Percentiles rank a stretch among this genome's conserved stretches.
Conservation (phyloP, 768 basidiomycete species). For the Boletellus sp. region DNA sequence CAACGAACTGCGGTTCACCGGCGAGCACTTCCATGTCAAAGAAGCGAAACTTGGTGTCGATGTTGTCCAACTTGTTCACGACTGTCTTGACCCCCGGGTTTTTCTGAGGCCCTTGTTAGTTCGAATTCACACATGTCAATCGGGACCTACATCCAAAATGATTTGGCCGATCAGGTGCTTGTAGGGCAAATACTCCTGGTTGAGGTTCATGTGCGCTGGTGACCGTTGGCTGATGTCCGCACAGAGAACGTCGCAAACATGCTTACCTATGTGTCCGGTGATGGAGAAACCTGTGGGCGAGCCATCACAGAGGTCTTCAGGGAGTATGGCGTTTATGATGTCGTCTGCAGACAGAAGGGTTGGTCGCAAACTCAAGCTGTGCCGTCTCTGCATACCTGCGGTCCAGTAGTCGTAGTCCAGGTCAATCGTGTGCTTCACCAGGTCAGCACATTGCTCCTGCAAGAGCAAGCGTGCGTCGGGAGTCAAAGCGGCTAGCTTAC, state of each 20-base stretch:
- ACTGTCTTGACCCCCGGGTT: conserved; percentile 79
- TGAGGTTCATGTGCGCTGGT: conserved; percentile 87
- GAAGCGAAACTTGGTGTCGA: conserved; percentile 82
- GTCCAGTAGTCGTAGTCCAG: conserved; percentile 89
- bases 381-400: conserved; percentile 50
- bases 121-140: background rate
- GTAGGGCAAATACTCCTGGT: conserved; percentile 87
- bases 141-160: conserved; percentile 72
- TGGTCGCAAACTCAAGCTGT: background rate
- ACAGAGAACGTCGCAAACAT: background rate
- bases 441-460: conserved; percentile 47
- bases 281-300: conserved; percentile 85
- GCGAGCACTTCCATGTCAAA: conserved; percentile 97
- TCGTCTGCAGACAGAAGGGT: conserved; percentile 54
- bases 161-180: conserved; percentile 89
- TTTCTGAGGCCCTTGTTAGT: conserved; percentile 56
- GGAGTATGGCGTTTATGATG: conserved; percentile 77
- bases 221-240: conserved; percentile 2
- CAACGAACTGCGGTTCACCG: conserved; percentile 81
- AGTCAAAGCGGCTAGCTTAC: conserved; percentile 67
- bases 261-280: conserved; percentile 85
- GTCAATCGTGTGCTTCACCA: conserved; percentile 58
- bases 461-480: conserved; percentile 54
- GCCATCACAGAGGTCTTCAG: conserved; percentile 69
- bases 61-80: conserved; percentile 90